These are phyloP conservation scores for Fusarium heterosporum DNA, from an alignment of 2,329 filamentous ascomycete genomes.

Conservation along the genomic window DNA sequence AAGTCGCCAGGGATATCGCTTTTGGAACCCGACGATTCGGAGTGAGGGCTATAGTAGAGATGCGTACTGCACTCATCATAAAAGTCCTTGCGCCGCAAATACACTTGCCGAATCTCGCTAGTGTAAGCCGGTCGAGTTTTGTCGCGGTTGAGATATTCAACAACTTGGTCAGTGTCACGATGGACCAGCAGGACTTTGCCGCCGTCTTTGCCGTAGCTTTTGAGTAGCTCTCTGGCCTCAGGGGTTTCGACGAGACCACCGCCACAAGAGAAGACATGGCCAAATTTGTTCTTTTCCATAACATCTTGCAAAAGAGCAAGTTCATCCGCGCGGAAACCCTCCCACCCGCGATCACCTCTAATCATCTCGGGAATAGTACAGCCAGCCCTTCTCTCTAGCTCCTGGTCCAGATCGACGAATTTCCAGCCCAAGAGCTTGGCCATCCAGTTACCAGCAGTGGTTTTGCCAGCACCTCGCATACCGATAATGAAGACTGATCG, in stretches of 20 bases:
- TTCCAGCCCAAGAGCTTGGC: conserved; percentile 79
- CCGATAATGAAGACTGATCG: conserved; percentile 93
- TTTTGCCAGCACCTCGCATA: conserved; percentile 97
- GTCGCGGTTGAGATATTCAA: conserved; percentile 89
- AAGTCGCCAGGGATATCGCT: conserved; percentile 52
- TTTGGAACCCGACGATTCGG: conserved; percentile 46
- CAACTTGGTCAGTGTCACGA: conserved; percentile 86
- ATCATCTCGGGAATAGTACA: conserved; percentile 90
- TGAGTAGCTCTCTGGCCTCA: conserved; percentile 80
- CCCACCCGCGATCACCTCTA: conserved; percentile 78
- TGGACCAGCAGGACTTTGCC: conserved; percentile 90
- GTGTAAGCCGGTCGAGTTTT: conserved; percentile 92
- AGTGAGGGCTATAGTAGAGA: conserved; percentile 86
- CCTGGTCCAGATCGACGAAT: conserved; percentile 87
- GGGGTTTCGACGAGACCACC: conserved; percentile 91
- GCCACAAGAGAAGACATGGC: conserved; percentile 91
- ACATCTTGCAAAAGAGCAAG: conserved; percentile 77
- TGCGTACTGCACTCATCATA: conserved; percentile 94
- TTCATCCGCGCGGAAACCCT: conserved; percentile 85
- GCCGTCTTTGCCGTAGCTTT: conserved; percentile 77
- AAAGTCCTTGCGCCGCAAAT: conserved; percentile 88
- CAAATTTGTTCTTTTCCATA: conserved; percentile 78
- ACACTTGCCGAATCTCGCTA: conserved; percentile 92
- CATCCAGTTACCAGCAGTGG: conserved; percentile 90
- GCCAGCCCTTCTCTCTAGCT: conserved; percentile 79